These are phyloP conservation scores for Macrophomina pseudophaseolina DNA, from an alignment of 2,329 filamentous ascomycete genomes.

Conservation along the genomic window DNA sequence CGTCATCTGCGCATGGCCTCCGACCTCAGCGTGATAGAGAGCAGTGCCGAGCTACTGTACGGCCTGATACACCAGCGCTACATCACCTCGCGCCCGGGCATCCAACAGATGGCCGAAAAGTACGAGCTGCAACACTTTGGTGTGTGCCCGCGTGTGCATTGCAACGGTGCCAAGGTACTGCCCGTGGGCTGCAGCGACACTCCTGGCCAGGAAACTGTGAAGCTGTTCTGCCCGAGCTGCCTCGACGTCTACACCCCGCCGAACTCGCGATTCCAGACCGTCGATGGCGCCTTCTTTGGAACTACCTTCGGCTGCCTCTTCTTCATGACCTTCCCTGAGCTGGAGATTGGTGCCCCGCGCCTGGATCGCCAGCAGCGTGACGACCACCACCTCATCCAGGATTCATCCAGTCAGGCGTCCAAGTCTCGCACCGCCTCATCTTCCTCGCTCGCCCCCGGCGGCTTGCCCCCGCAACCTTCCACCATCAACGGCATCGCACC, in stretches of 20 bases:
- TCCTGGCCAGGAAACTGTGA: slow-evolving; percentile 95
- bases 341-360: slow-evolving; percentile 78
- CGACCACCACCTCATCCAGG: slow-evolving; percentile 41
- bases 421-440: slow-evolving; percentile 41
- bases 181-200: slow-evolving; percentile 94
- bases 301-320: slow-evolving; percentile 97
- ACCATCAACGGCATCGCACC: slow-evolving; percentile 84
- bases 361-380: slow-evolving; percentile 45
- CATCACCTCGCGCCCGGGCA: slow-evolving; percentile 93
- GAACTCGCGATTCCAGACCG: slow-evolving; percentile 95
- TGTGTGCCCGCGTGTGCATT: slow-evolving; percentile 91
- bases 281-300: slow-evolving; percentile 97
- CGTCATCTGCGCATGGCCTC: slow-evolving; percentile 86
- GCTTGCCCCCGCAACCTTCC: slow-evolving; percentile 53
- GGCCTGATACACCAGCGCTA: slow-evolving; percentile 98
- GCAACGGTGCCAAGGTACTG: slow-evolving; percentile 85
- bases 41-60: slow-evolving; percentile 96
- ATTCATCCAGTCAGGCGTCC: slow-evolving; percentile 40
- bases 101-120: slow-evolving; percentile 99
- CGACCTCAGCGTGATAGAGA: slow-evolving; percentile 94
- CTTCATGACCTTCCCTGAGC: slow-evolving; percentile 97
- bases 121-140: slow-evolving; percentile 98
- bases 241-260: slow-evolving; percentile 96
- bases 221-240: slow-evolving; percentile 96
- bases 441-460: slow-evolving; percentile 39